Base-by-base conservation (phyloP, 2,329 filamentous ascomycete genomes). In the Zopfia rhizophila region DNA sequence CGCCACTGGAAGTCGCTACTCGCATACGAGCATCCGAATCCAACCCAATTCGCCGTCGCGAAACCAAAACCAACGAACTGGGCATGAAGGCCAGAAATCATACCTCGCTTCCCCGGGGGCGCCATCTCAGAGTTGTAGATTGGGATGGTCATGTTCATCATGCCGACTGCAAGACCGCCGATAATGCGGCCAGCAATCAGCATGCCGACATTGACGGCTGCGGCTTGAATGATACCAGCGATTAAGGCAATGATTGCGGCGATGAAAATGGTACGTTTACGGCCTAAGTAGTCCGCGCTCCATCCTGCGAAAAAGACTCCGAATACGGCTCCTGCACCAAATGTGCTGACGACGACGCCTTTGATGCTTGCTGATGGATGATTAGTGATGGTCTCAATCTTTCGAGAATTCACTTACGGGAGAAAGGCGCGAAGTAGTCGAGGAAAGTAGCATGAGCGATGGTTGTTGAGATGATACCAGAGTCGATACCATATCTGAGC, bases 91-190 rank as follows among this genome's bases (percentile, higher is more conserved):
- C 58, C 48, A 7, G 45, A 36, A 11, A 52, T 45, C 29, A 71
- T 62, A 12, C 85, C 85, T 48, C 85, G 80, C 56, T 74, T 75
- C 29, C 64, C 61, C 3, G 78, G 76, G 30, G 80, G 79, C 7
- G 85, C 81, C 27, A 87, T 77, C 64, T 88, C 85, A 17, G 82
- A 79, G 18, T 86, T 80, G 61, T 87, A 87, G 14, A 87, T 83
- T 7, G 84, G 82, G 3, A 85, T 50, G 4, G 45, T 48, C 45
- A 48, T 48, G 16, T 41, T 73, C 56, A 79, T 69, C 37, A 77
- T 63, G 3, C 78, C 77, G 13, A 79, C 67, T 2, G 75, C 77
- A 11, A 78, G 40, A 4, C 78, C 78, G 8, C 76, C 77, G 51
- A 79, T 71, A 47, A 76, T 73, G 44, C 78, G 73, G 8, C 77